Conservation (phyloP, 2,329 filamentous ascomycete species). For the Capronia epimyces region DNA sequence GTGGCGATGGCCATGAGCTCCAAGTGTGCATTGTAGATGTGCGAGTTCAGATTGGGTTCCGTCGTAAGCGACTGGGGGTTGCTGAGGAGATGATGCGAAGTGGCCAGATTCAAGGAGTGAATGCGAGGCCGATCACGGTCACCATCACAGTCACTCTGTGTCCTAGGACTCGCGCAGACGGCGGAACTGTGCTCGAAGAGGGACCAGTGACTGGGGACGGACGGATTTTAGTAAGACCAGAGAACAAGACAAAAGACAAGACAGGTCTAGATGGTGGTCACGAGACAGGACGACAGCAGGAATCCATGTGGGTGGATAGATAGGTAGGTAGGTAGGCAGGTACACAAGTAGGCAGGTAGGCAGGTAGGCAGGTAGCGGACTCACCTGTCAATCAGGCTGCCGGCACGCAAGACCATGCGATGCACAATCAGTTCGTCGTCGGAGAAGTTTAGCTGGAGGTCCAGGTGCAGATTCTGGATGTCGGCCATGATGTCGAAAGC, state of each 20-base stretch:
- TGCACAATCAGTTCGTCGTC: slow-evolving; percentile 3
- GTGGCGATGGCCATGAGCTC: slow-evolving; percentile 2
- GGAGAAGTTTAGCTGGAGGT: background rate
- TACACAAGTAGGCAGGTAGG: too few species aligned
- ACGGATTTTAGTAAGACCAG: too few species aligned
- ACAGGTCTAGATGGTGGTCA: too few species aligned
- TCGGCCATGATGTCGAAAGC: background rate
- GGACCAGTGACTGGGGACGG: slow-evolving; percentile 1
- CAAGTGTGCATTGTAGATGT: slow-evolving; percentile 5
- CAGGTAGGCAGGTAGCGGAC: too few species aligned
- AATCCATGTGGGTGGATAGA: background rate
- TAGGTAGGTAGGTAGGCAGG: too few species aligned
- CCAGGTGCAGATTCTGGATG: background rate
- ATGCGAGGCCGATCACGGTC: too few species aligned
- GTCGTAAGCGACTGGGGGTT: background rate
- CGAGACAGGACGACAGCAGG: background rate
- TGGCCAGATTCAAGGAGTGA: background rate
- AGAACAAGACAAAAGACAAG: too few species aligned
- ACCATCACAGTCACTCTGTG: too few species aligned
- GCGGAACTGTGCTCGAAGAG: background rate
- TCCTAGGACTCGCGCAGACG: too few species aligned
- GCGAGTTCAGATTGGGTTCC: background rate
- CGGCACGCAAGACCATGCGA: slow-evolving; percentile 1
- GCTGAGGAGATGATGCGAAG: background rate
- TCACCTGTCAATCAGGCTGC: slow-evolving; percentile 1